These are phyloP conservation scores for Ophiostoma populinum DNA, from an alignment of 2,329 filamentous ascomycete genomes.

Conservation along the genomic window DNA sequence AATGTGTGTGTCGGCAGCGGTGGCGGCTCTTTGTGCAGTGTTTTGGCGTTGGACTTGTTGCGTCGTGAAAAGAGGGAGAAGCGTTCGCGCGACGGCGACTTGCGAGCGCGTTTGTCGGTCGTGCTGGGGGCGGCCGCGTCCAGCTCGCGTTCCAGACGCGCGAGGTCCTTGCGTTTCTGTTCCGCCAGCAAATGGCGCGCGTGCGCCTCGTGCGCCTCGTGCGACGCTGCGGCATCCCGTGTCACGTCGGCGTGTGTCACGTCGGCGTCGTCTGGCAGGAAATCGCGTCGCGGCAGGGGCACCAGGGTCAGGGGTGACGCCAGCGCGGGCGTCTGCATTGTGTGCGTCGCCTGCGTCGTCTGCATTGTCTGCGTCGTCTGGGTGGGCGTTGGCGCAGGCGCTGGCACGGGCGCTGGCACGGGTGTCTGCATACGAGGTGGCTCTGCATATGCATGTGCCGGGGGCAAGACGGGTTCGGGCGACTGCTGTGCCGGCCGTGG, in stretches of 20 bases:
- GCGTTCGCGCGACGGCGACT: conserved; percentile 2
- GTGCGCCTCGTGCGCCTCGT: conserved; percentile 29
- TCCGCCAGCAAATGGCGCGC: conserved; percentile 25
- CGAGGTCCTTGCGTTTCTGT: conserved; percentile 31
- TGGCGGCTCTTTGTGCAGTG: conserved; percentile 16
- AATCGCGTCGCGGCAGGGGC: conserved; percentile 7
- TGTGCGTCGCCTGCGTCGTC: too few species aligned
- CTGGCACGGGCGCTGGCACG: too few species aligned
- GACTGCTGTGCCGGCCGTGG: too few species aligned
- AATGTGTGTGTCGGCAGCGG: neutral
- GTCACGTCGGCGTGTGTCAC: conserved; percentile 25
- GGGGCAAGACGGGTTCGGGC: too few species aligned
- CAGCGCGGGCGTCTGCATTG: neutral
- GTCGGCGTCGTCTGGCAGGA: conserved; percentile 15
- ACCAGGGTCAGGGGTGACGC: conserved; percentile 3
- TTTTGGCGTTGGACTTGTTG: conserved; percentile 18
- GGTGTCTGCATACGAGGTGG: too few species aligned
- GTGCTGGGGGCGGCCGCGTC: conserved; percentile 9
- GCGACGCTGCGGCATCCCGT: too few species aligned
- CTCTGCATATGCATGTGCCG: too few species aligned
- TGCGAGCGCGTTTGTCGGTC: neutral
- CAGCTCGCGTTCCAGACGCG: conserved; percentile 26
- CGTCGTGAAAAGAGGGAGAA: neutral
- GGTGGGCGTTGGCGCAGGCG: too few species aligned
- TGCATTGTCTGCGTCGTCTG: neutral